Percentiles rank a stretch among this genome's conserved stretches.
Conservation (phyloP, 1,139 yeast genomes). For the Yamadazyma spencermartinsiae region DNA sequence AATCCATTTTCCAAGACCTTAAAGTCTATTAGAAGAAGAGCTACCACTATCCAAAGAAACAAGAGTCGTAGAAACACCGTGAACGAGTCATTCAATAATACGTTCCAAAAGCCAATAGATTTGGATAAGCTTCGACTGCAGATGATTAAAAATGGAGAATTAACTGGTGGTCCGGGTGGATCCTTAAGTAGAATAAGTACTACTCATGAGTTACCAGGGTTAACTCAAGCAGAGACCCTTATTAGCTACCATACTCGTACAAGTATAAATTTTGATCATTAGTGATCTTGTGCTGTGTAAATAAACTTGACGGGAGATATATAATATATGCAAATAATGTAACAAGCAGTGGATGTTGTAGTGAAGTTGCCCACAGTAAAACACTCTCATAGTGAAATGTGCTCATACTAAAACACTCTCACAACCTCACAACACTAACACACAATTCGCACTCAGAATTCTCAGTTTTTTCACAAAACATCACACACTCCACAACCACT, state of each 20-base stretch:
- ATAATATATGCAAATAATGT: background rate
- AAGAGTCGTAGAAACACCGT: constrained; percentile 27
- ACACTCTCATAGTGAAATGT: no score
- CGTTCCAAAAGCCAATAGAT: constrained; percentile 36
- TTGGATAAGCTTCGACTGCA: constrained; percentile 39
- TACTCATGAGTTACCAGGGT: constrained; percentile 51
- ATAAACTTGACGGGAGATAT: background rate
- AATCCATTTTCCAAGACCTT: constrained; percentile 35
- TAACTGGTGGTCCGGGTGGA: constrained; percentile 30
- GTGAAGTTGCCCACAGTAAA: background rate
- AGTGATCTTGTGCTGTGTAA: background rate
- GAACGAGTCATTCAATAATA: constrained; percentile 24
- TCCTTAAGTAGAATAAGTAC: constrained; percentile 45
- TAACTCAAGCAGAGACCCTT: constrained; percentile 51
- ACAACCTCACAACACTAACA: no score
- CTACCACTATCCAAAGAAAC: constrained; percentile 28
- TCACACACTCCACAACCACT: no score
- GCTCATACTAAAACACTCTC: no score
- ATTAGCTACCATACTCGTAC: constrained; percentile 46
- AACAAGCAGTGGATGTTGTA: no score
- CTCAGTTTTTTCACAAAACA: no score
- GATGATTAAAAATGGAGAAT: constrained; percentile 45
- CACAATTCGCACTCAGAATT: no score
- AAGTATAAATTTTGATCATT: constrained; percentile 29
- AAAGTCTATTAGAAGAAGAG: constrained; percentile 34